Evolutionary conservation across 2,329 filamentous ascomycete genomes (phyloP), one percentile per base, ranked within the genome.

Genomic region (Colletotrichum viniferum): DNA sequence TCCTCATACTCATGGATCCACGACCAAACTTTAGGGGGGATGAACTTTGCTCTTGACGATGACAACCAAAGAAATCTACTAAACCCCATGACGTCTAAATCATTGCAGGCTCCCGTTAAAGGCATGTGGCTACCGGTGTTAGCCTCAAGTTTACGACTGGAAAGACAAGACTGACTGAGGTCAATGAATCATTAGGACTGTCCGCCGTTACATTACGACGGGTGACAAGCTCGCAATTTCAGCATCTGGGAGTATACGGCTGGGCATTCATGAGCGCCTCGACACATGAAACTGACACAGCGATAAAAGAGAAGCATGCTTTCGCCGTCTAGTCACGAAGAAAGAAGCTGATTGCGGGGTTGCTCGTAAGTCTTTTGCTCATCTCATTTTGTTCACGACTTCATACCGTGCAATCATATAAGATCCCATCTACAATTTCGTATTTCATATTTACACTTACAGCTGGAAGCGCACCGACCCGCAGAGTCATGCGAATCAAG

Each of bases 61-160:
- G 9, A n/a, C 5, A n/a, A 12, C 6, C 16, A n/a, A 43, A n/a
- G 8, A 43, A 48, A 48, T 43, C 18, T 43, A n/a, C 8, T 10
- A n/a, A 43, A 43, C 9, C 16, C 1, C 38, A 18, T 43, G 38
- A 0, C 18, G 3, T 0, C 38, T 1, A 43, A 5, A 43, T 0
- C 4, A 43, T 43, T 43, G n/a, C 38, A 43, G 3, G 0, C 38
- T 18, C 16, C 18, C 38, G 18, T n/a, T 43, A 0, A 10, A 43
- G 38, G 38, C 38, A 18, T 43, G 16, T 43, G 38, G 38, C 38
- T 18, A 43, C 36, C 18, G 8, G 16, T 43, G 7, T 18, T 2
- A 43, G 38, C 38, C 38, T 3, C 5, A 43, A 43, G 3, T 2
- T 43, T 10, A 12, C 16, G 38, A n/a, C 38, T n/a, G 38, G 18